Percentiles rank a stretch among this genome's conserved stretches.
Conservation (phyloP, 495 filamentous ascomycete genomes). For the Annulohypoxylon moriforme region DNA sequence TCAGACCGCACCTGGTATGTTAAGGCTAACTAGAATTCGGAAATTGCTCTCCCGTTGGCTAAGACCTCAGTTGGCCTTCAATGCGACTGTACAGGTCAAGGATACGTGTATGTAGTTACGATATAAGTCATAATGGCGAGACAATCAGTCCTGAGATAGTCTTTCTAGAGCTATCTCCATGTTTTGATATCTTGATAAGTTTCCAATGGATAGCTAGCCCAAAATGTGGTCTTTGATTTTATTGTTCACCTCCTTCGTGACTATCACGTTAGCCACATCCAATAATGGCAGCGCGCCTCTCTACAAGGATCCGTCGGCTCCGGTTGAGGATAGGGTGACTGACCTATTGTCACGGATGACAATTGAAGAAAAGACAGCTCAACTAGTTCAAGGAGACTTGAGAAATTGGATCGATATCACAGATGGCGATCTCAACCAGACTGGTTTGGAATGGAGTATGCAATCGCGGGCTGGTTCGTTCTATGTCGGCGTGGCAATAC, state of each 20-base stretch:
- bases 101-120: slow-evolving; percentile 7
- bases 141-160: not conserved
- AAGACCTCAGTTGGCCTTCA: slow-evolving; percentile 4
- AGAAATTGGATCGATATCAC: slow-evolving; percentile 75
- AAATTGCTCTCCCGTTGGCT: slow-evolving; percentile 27
- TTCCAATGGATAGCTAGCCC: not conserved
- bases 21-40: slow-evolving; percentile 7
- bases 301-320: slow-evolving; percentile 72
- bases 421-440: slow-evolving; percentile 69
- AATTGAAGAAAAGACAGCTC: slow-evolving; percentile 73
- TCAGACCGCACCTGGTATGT: not conserved
- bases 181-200: not conserved
- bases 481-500: slow-evolving; percentile 74
- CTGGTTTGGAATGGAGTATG: slow-evolving; percentile 74
- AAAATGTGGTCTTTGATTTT: slow-evolving; percentile 20
- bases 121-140: slow-evolving; percentile 23
- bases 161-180: not conserved
- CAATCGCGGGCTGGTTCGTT: slow-evolving; percentile 70
- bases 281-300: slow-evolving; percentile 37
- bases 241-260: slow-evolving; percentile 15
- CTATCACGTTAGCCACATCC: slow-evolving; percentile 12
- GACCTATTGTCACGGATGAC: slow-evolving; percentile 77
- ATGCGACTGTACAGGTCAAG: slow-evolving; percentile 27
- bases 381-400: slow-evolving; percentile 76
- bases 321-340: slow-evolving; percentile 69